These are phyloP conservation scores for Nicotiana paniculata DNA, from an alignment of 257 asterid species.

Conservation along the genomic window DNA sequence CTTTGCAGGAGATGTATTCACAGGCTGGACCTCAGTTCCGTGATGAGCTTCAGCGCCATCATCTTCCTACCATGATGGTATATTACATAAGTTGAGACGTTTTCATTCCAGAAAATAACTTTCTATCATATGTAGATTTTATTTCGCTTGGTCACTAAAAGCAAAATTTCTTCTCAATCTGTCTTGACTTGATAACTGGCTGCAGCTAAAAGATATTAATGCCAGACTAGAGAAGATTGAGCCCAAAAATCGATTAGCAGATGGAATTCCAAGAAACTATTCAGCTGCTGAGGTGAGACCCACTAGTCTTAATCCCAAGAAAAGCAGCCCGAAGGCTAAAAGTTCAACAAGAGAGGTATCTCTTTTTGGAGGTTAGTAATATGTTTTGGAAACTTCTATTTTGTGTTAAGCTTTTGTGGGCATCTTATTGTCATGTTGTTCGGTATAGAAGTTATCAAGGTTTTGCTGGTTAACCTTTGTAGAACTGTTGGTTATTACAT, in stretches of 20 bases:
- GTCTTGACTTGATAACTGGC: conserved; percentile 24
- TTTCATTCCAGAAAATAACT: background rate
- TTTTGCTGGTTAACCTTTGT: background rate
- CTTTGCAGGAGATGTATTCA: conserved; percentile 82
- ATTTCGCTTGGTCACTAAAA: conserved; percentile 1
- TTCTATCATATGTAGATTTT: background rate
- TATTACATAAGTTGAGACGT: background rate
- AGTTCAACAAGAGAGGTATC: conserved; percentile 73
- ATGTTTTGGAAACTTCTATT: background rate
- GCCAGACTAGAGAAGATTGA: conserved; percentile 82
- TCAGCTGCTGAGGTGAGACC: conserved; percentile 55
- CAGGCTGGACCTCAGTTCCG: conserved; percentile 90
- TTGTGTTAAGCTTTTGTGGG: background rate
- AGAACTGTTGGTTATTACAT: background rate
- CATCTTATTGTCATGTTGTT: background rate
- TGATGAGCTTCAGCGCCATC: conserved; percentile 88
- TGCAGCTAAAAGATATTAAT: conserved; percentile 89
- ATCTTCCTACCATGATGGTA: conserved; percentile 77
- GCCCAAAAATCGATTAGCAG: conserved; percentile 74
- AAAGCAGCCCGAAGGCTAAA: conserved; percentile 87
- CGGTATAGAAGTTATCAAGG: background rate
- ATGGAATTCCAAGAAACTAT: conserved; percentile 53
- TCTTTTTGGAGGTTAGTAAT: conserved; percentile 88
- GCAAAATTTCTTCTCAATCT: background rate
- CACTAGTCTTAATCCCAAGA: conserved; percentile 48